Base-by-base conservation (phyloP, 805 yeast genomes). In the Spathaspora girioi region DNA sequence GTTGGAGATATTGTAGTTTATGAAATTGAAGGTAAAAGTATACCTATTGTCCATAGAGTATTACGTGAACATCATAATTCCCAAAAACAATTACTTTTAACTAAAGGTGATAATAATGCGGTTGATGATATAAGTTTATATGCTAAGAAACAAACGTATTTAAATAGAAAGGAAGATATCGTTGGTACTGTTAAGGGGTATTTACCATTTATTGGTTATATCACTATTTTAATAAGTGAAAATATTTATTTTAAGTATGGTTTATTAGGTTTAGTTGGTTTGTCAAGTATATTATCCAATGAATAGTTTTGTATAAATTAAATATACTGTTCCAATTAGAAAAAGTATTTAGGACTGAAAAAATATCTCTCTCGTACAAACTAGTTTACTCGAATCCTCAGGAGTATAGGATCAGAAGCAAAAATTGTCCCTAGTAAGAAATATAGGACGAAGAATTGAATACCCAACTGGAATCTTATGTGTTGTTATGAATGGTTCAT, bases 11-110 rank as follows among this genome's bases (percentile, higher is more conserved):
- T 94, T 20, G 98, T 94, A 12, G 98, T 94, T 5, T 94, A 94
- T 65, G 91, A 94, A 60, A 80, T 91, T 15, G 78, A 79, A 47
- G 87, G 84, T 5, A 83, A 89, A 63, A 74, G 81, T 17, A 92
- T 94, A 42, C 99, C 99, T n/a, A 94, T 94, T 64, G 99, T 94
- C 32, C 99, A 94, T 66, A 81, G 99, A 60, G 97, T 94, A 0
- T 67, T 94, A 63, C 80, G 97, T 61, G 93, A 89, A 59, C 98
- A 94, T 64, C 84, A 79, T 53, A 71, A 70, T 49, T 48, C 52
- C 3, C 71, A 70, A 46, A 77, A 83, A 63, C 97, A 92, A 68
- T 73, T 85, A 47, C 68, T 94, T 47, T 77, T 94, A 54, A 94
- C 99, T 1, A 94, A 94, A 68, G 99, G 99, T 67, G 99, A 94